Evolutionary conservation across 495 filamentous ascomycete species (phyloP).

Genomic region (Aspergillus bridgeri): DNA sequence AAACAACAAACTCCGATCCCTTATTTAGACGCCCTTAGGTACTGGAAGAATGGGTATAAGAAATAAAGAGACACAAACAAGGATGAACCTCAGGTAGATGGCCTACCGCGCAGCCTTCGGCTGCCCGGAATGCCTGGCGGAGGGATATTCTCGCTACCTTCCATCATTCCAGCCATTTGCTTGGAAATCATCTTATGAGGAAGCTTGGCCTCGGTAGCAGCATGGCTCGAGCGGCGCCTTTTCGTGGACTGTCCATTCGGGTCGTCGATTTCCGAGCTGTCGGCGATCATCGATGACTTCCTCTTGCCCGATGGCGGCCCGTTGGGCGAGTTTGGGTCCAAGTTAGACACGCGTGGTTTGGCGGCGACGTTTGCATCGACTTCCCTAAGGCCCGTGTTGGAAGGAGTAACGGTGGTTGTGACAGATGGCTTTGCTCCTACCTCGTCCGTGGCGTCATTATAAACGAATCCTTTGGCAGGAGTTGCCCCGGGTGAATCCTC

Average conservation of each 20-base stretch:
- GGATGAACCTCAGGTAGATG: slow-evolving; percentile 21
- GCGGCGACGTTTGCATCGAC: slow-evolving; percentile 52
- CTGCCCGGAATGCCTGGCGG: slow-evolving; percentile 31
- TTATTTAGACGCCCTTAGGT: background rate
- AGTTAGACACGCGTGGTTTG: slow-evolving; percentile 32
- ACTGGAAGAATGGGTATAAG: background rate
- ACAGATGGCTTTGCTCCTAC: slow-evolving; percentile 37
- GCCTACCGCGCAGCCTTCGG: slow-evolving; percentile 27
- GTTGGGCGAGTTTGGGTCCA: slow-evolving; percentile 17
- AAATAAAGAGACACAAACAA: slow-evolving; percentile 9
- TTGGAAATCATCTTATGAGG: slow-evolving; percentile 46
- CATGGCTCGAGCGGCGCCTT: slow-evolving; percentile 46
- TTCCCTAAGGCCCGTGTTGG: slow-evolving; percentile 53
- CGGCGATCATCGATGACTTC: slow-evolving; percentile 4
- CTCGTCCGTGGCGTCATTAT: slow-evolving; percentile 43
- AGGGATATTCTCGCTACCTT: slow-evolving; percentile 61
- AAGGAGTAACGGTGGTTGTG: slow-evolving; percentile 33
- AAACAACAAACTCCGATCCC: background rate
- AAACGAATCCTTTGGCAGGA: slow-evolving; percentile 41
- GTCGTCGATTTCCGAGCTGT: slow-evolving; percentile 32
- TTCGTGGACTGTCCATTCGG: slow-evolving; percentile 50
- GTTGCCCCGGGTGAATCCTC: slow-evolving; percentile 28
- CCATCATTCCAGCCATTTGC: slow-evolving; percentile 40
- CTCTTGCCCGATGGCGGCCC: slow-evolving; percentile 12
- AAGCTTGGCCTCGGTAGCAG: slow-evolving; percentile 34